A percentile compares a stretch with the other conserved stretches of the same genome.
phyloP scores from a whole-genome alignment of 2,329 filamentous ascomycete genomes.

The Aspergillus phoenicis region DNA sequence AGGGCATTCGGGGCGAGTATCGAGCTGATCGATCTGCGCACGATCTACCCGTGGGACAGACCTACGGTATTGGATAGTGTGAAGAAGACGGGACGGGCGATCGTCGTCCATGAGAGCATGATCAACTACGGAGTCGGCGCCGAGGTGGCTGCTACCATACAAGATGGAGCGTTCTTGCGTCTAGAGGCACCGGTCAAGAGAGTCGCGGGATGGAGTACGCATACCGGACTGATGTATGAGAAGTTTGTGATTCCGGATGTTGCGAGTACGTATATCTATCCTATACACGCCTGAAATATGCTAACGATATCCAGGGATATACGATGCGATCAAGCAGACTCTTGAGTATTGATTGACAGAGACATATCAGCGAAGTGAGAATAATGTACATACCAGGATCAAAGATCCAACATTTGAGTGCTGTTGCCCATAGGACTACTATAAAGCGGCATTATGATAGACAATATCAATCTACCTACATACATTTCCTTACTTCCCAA shows the following conservation, averaged over 20 bases:
- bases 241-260: slow-evolving; percentile 82
- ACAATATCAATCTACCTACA: not conserved
- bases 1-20: slow-evolving; percentile 74
- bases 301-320: slow-evolving; percentile 58
- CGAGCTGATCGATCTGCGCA: slow-evolving; percentile 85
- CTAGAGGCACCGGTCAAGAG: slow-evolving; percentile 83
- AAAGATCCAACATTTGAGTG: too few relatives aligned
- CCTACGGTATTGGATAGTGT: slow-evolving; percentile 79
- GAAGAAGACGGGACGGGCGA: slow-evolving; percentile 78
- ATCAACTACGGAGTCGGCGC: slow-evolving; percentile 86
- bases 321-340: slow-evolving; percentile 69
- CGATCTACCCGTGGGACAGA: slow-evolving; percentile 90
- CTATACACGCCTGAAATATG: not conserved
- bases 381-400: not conserved
- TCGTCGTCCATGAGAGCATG: slow-evolving; percentile 93
- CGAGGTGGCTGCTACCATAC: slow-evolving; percentile 84
- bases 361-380: not conserved
- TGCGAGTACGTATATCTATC: slow-evolving; percentile 65
- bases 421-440: too few relatives aligned
- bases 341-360: slow-evolving; percentile 62
- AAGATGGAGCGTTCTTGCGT: slow-evolving; percentile 81
- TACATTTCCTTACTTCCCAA: not conserved
- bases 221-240: slow-evolving; percentile 78
- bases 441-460: not conserved
- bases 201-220: slow-evolving; percentile 87